phyloP scores from a whole-genome alignment of 208 protist genomes.

The Crithidia fasciculata region DNA sequence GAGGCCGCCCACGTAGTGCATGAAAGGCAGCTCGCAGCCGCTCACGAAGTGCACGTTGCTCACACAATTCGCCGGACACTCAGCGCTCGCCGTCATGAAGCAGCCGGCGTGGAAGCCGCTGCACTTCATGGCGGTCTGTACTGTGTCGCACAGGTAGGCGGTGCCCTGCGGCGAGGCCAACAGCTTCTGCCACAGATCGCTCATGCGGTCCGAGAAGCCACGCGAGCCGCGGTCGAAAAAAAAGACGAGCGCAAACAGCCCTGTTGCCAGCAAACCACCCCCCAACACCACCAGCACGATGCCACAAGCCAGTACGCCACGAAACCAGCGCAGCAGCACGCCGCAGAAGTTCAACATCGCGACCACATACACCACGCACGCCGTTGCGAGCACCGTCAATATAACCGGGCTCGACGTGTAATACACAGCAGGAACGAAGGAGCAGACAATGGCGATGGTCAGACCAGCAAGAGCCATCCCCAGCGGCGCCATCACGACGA shows the following conservation, averaged over 20 bases:
- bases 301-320: constrained; percentile 35
- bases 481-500: constrained; percentile 27
- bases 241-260: constrained; percentile 7
- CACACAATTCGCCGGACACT: constrained; percentile 44
- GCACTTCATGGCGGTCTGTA: constrained; percentile 51
- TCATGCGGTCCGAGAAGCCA: constrained; percentile 23
- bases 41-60: constrained; percentile 43
- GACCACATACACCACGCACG: constrained; percentile 29
- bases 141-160: constrained; percentile 27
- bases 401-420: constrained; percentile 36
- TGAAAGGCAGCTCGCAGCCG: constrained; percentile 39
- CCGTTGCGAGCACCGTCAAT: constrained; percentile 35
- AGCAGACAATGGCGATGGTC: constrained; percentile 28
- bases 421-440: constrained; percentile 30
- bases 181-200: constrained; percentile 30
- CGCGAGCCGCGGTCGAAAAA: constrained; percentile 20
- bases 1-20: constrained; percentile 25
- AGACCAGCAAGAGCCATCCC: constrained; percentile 22
- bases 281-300: constrained; percentile 33
- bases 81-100: constrained; percentile 46
- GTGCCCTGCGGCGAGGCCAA: constrained; percentile 14
- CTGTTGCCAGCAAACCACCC: constrained; percentile 39
- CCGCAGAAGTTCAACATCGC: constrained; percentile 35
- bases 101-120: constrained; percentile 66
- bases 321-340: constrained; percentile 46